phyloP scores from a whole-genome alignment of 805 yeast species.

The Candida morakotiae region DNA sequence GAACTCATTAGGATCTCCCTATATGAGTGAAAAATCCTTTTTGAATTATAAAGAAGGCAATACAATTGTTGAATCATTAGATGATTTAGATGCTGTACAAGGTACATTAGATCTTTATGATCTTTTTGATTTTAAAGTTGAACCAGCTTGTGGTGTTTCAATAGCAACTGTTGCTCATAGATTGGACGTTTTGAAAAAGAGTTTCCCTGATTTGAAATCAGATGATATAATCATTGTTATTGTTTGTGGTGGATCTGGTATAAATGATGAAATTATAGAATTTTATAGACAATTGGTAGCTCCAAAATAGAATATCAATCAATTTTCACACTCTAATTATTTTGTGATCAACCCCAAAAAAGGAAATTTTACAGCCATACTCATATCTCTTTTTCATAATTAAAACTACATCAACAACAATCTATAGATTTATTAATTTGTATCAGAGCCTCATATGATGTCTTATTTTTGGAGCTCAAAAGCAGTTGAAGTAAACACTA shows the following conservation, averaged over 20 bases:
- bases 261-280: slow-evolving; percentile 7
- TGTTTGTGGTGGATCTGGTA: slow-evolving; percentile 27
- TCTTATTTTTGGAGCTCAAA: slow-evolving; percentile 1
- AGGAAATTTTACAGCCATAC: slow-evolving; percentile 1
- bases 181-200: slow-evolving; percentile 10
- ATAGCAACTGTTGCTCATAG: slow-evolving; percentile 13
- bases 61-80: slow-evolving; percentile 15
- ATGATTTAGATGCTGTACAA: slow-evolving; percentile 22
- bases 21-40: slow-evolving; percentile 17
- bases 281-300: slow-evolving; percentile 8
- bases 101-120: slow-evolving; percentile 22
- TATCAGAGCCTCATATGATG: too few relatives aligned
- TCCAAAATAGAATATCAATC: not conserved
- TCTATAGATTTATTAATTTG: too few relatives aligned
- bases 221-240: slow-evolving; percentile 24
- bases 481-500: not conserved
- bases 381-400: not conserved
- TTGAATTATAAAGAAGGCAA: slow-evolving; percentile 14
- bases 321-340: slow-evolving; percentile 5
- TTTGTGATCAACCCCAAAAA: slow-evolving; percentile 1
- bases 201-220: slow-evolving; percentile 11
- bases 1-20: slow-evolving; percentile 27
- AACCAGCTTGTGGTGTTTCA: slow-evolving; percentile 34
- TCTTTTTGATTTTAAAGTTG: slow-evolving; percentile 17
- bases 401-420: not conserved